Evolutionary conservation across 768 basidiomycete genomes (phyloP), one percentile per base, ranked within the genome.

Genomic region (Mycena venus): DNA sequence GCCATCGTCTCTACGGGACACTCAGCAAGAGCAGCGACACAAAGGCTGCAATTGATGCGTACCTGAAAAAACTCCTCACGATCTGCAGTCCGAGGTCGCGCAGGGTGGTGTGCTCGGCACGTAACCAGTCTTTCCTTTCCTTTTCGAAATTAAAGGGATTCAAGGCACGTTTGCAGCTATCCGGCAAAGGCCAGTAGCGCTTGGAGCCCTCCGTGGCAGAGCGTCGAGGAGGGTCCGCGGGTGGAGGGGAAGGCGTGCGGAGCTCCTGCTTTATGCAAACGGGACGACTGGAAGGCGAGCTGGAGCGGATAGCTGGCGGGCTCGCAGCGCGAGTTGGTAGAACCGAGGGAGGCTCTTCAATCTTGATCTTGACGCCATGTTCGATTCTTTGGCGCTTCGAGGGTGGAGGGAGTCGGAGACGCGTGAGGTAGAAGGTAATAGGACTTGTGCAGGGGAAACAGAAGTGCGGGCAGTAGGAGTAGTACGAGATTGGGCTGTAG

Each of bases 131-230:
- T 23, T 63, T 72, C 15, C 77, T 49, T n/a, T 72, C 70, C 17
- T 42, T 49, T 44, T 47, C 21, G 31, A 53, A 77, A 25, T 75
- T n/a, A n/a, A n/a, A 34, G 31, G 72, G 68, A 23, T 64, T 36
- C 31, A 38, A 42, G 9, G 25, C 58, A 23, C 72, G 70, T 17
- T 29, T 71, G 62, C 77, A 78, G 34, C 66, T 32, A 4, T 3
- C 21, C 1, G 77, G 77, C 2, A 78, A 66, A 31, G 75, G 77
- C 42, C 72, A 76, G 62, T 62, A 78, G 58, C 77, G 71, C 56
- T 78, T 74, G 19, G 75, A 72, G 25, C 77, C 77, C 27, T 69
- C 61, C 2, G 70, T 76, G 21, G 55, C 73, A 23, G 66, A 47
- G 47, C 61, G 75, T 5, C 74, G 69, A 4, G 71, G 55, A 7